Evolutionary conservation across 768 basidiomycete genomes (phyloP).

Genomic region (Glaciozyma martinii): DNA sequence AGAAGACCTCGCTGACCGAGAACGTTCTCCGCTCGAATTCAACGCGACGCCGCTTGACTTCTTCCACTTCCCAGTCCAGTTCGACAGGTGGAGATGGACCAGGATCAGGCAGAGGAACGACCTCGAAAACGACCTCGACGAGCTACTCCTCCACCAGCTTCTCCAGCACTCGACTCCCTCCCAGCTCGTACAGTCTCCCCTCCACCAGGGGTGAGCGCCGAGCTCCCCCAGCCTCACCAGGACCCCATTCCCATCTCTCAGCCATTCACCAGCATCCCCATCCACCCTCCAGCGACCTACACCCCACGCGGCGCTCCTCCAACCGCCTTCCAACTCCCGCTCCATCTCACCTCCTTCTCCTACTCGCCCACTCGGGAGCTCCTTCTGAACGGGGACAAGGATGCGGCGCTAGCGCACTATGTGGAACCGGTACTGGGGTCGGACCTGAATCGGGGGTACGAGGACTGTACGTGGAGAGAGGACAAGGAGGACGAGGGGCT

Average conservation of each 20-base stretch:
- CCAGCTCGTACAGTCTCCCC: constrained; percentile 9
- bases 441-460: constrained; percentile 61
- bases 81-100: too few relatives aligned
- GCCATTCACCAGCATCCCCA: not conserved
- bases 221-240: not conserved
- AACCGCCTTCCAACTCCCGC: constrained; percentile 20
- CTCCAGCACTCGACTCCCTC: constrained; percentile 4
- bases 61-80: too few relatives aligned
- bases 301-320: constrained; percentile 1
- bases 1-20: too few relatives aligned
- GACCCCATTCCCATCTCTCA: not conserved
- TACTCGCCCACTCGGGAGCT: constrained; percentile 33
- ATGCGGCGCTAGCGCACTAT: constrained; percentile 27
- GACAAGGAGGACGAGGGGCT: constrained; percentile 58
- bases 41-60: too few relatives aligned
- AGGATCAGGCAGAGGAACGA: not conserved
- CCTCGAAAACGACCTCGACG: not conserved
- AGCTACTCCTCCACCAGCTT: constrained; percentile 29
- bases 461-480: constrained; percentile 61
- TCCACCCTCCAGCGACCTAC: constrained; percentile 9
- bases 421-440: constrained; percentile 19
- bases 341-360: constrained; percentile 32
- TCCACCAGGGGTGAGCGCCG: not conserved
- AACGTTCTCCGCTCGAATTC: too few relatives aligned
- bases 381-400: constrained; percentile 11